Conservation (phyloP, 805 yeast species). For the Sungouiozyma intestinalis region DNA sequence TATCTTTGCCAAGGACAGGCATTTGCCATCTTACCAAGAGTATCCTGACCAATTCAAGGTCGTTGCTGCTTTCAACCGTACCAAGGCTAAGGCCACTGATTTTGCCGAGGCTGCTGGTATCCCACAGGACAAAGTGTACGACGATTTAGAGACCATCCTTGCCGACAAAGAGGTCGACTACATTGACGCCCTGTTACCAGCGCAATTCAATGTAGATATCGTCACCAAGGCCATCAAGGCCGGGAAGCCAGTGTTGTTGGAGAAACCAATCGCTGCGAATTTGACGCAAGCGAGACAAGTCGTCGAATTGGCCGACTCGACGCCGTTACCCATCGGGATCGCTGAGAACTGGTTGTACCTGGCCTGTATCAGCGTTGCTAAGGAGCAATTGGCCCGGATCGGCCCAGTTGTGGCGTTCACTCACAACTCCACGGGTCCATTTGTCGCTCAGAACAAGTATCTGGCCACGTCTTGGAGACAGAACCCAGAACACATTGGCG, state of each 20-base stretch:
- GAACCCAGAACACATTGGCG: conserved; percentile 87
- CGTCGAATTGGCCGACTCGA: conserved; percentile 50
- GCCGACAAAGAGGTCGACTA: conserved; percentile 58
- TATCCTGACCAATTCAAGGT: conserved; percentile 44
- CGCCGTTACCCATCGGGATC: conserved; percentile 61
- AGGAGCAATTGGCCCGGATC: conserved; percentile 52
- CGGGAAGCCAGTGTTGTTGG: conserved; percentile 71
- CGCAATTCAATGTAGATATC: conserved; percentile 59
- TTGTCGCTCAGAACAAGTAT: conserved; percentile 50
- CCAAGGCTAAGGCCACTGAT: conserved; percentile 68
- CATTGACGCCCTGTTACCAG: conserved; percentile 85
- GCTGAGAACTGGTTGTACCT: conserved; percentile 83
- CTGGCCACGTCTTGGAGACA: conserved; percentile 75
- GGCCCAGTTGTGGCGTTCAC: conserved; percentile 65
- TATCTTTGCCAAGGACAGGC: conserved; percentile 78
- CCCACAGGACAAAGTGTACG: conserved; percentile 41
- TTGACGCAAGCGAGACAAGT: conserved; percentile 71
- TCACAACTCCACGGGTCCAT: conserved; percentile 66
- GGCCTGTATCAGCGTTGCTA: conserved; percentile 45
- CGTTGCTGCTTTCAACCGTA: conserved; percentile 71
- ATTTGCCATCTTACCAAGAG: conserved; percentile 60
- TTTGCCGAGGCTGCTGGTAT: conserved; percentile 61
- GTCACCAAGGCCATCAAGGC: conserved; percentile 61
- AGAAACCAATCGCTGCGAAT: conserved; percentile 88
- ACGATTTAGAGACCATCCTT: conserved; percentile 53